A percentile compares a stretch with the other conserved stretches of the same genome.
Conservation (phyloP, 148 eudicot species). For the Drosera capensis region DNA sequence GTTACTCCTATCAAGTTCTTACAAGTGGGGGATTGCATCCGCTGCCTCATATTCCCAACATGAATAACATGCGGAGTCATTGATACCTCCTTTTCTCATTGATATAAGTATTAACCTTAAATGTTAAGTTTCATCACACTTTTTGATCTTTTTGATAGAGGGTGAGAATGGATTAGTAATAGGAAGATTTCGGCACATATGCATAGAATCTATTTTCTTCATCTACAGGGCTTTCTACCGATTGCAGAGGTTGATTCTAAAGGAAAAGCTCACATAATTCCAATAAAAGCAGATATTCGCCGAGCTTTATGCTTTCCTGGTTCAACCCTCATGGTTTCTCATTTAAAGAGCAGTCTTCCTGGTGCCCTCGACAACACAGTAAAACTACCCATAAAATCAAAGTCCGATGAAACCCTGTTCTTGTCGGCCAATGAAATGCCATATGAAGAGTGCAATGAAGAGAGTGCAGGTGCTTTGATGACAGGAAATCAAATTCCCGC, state of each 20-base stretch:
- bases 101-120: not conserved
- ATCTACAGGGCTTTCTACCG: constrained; percentile 53
- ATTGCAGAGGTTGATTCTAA: constrained; percentile 65
- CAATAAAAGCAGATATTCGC: constrained; percentile 60
- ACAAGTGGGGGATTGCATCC: no score
- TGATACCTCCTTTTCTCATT: not conserved
- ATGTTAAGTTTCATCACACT: not conserved
- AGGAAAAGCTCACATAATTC: constrained; percentile 65
- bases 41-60: no score
- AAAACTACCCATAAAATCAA: constrained; percentile 13
- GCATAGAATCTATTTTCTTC: no score
- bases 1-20: no score
- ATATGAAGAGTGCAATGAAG: constrained; percentile 13
- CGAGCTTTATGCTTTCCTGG: constrained; percentile 85
- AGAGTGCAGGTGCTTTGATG: constrained; percentile 8
- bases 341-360: constrained; percentile 26
- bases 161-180: no score
- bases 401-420: constrained; percentile 13
- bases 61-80: no score
- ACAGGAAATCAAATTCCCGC: constrained; percentile 12
- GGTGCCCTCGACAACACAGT: constrained; percentile 9
- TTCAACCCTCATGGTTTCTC: constrained; percentile 68
- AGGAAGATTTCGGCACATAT: no score
- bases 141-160: no score
- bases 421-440: constrained; percentile 15